Base-by-base conservation (phyloP, 495 filamentous ascomycete genomes). In the Arthonia radiata region DNA sequence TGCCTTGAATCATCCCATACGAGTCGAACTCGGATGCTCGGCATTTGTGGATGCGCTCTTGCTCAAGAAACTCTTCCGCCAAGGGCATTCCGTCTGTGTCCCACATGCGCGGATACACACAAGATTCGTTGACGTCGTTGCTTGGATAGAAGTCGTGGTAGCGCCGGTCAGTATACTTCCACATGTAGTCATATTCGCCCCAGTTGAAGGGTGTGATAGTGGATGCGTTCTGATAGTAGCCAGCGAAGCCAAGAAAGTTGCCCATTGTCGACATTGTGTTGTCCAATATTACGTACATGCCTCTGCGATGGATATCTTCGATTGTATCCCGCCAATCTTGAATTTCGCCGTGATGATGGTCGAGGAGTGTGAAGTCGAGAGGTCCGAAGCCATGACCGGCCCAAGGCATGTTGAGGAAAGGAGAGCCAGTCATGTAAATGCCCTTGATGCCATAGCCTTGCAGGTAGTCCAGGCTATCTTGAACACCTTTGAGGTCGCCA, bases 401-500 rank as follows among this genome's bases (percentile, higher is more conserved):
- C 71, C 72, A 79, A 4, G 72, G 72, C 34, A 59, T 48, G 37
- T 79, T 79, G 52, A 79, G 71, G 33, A 71, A 54, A 5, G 65
- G 54, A 23, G 58, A 61, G 9, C 72, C 72, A 23, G 70, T 68
- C 28, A 79, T 53, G 35, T 79, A 79, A 14, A 79, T 55, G 5
- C 51, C 66, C 53, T 72, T 75, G 43, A 75, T 64, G 2, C 72
- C 72, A 66, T 74, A 66, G 23, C 72, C 72, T 31, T 71, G 66
- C 21, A 79, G 40, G 43, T 79, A 79, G 38, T 79, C 72, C 28
- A 79, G 47, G 10, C 63, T 67, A 33, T 71, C 64, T 24, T 63
- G 35, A 18, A 79, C 30, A 5, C 72, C 72, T 24, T 49, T 51
- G 14, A 73, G 51, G 41, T 79, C 72, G 19, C 72, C 72, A 18